Percentiles rank a stretch among this genome's conserved stretches.
phyloP scores from a whole-genome alignment of 768 basidiomycete genomes.

The Termitomyces sp. region DNA sequence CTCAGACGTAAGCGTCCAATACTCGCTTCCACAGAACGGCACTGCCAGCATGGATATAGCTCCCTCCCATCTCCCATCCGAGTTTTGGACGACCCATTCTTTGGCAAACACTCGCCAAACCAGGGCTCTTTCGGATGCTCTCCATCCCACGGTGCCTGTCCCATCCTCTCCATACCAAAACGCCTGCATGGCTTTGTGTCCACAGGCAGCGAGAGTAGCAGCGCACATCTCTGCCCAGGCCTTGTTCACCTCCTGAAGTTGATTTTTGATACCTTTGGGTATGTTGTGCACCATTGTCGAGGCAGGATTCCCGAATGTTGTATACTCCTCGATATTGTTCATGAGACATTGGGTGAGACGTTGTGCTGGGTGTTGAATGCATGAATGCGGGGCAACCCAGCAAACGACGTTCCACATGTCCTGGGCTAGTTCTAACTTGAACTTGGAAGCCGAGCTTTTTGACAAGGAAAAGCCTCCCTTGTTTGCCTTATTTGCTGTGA shows the following conservation, averaged over 20 bases:
- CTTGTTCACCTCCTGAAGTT: slow-evolving; percentile 39
- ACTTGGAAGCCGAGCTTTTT: too few species aligned
- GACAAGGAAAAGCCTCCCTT: too few species aligned
- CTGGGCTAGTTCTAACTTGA: slow-evolving; percentile 52
- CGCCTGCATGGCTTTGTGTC: slow-evolving; percentile 37
- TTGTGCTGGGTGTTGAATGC: too few species aligned
- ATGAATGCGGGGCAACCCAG: too few species aligned
- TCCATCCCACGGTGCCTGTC: background rate
- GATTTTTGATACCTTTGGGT: slow-evolving; percentile 21
- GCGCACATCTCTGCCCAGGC: slow-evolving; percentile 62
- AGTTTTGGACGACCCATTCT: slow-evolving; percentile 48
- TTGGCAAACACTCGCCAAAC: slow-evolving; percentile 44
- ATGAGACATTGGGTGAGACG: slow-evolving; percentile 46
- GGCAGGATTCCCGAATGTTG: slow-evolving; percentile 21
- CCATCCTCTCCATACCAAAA: slow-evolving; percentile 44
- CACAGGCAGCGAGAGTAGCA: slow-evolving; percentile 47
- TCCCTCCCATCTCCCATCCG: slow-evolving; percentile 49
- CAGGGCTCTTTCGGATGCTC: slow-evolving; percentile 13
- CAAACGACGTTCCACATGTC: slow-evolving; percentile 67
- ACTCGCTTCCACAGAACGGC: slow-evolving; percentile 47
- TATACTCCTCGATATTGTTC: slow-evolving; percentile 41
- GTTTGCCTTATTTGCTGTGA: slow-evolving; percentile 6
- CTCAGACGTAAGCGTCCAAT: slow-evolving; percentile 32
- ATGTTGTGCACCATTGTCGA: background rate
- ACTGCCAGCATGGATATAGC: slow-evolving; percentile 51